These are phyloP conservation scores for Ceratocystis alfenasii DNA, from an alignment of 2,329 filamentous ascomycete genomes.

Conservation along the genomic window DNA sequence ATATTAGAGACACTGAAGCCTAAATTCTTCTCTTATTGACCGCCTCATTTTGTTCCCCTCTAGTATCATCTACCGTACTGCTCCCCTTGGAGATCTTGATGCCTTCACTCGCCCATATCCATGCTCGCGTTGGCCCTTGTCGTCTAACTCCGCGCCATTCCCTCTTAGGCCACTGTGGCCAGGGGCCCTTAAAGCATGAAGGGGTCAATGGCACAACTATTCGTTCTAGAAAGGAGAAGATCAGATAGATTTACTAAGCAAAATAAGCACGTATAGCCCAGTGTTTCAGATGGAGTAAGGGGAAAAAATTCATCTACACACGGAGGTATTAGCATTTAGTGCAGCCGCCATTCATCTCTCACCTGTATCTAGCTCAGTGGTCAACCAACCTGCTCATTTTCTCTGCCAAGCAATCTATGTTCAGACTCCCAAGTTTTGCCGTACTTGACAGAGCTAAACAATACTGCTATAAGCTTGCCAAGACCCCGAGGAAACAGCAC, in stretches of 20 bases:
- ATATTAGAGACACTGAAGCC: no score
- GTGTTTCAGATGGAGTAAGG: neutral
- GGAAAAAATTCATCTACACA: neutral
- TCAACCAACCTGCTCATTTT: no score
- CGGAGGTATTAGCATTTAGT: neutral
- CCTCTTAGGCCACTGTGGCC: neutral
- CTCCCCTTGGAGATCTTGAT: no score
- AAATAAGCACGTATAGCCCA: neutral
- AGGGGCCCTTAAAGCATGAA: neutral
- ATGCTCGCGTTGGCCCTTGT: neutral
- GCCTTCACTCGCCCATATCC: no score
- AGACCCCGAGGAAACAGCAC: neutral
- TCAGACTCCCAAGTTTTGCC: no score
- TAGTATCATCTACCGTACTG: no score
- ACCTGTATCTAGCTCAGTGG: no score
- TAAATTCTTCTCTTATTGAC: no score
- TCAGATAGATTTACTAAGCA: neutral
- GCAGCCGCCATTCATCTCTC: no score
- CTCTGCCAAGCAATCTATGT: no score
- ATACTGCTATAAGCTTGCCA: neutral
- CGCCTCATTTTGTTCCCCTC: no score
- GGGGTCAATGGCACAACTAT: neutral
- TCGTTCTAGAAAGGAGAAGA: constrained; percentile 8
- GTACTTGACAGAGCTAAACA: no score
- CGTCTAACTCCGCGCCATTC: neutral